Percentiles rank a stretch among this genome's conserved stretches.
These are phyloP conservation scores for Nakataea oryzae DNA, from an alignment of 2,329 filamentous ascomycete species.

Conservation along the genomic window DNA sequence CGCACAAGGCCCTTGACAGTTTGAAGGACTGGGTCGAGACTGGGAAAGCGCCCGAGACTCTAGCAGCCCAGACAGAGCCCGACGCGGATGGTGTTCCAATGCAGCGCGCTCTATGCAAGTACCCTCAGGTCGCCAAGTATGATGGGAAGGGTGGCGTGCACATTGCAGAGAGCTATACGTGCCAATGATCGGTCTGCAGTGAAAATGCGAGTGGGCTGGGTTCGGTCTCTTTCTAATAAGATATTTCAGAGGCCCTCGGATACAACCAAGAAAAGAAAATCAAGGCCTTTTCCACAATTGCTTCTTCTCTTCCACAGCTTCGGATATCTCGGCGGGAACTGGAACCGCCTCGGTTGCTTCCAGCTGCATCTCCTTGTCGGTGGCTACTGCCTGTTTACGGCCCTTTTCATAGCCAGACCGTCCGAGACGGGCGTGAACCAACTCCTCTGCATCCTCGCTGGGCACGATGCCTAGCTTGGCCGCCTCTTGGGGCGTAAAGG, in stretches of 20 bases:
- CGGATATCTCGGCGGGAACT: background rate
- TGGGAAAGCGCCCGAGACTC: background rate
- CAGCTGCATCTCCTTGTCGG: background rate
- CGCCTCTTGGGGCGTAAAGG: constrained; percentile 31
- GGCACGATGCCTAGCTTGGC: constrained; percentile 1
- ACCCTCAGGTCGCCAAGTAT: background rate
- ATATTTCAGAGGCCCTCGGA: background rate
- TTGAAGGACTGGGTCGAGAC: background rate
- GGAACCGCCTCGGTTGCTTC: background rate
- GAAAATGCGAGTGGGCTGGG: background rate
- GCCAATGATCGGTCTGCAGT: background rate
- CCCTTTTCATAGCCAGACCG: background rate
- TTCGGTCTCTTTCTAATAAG: background rate
- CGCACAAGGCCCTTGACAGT: background rate
- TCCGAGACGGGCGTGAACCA: background rate
- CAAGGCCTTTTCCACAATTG: background rate
- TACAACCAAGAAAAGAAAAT: background rate
- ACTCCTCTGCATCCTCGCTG: background rate
- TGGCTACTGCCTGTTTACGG: background rate
- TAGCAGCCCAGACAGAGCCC: background rate
- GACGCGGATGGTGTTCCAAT: background rate
- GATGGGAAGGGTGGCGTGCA: background rate
- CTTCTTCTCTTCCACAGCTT: background rate
- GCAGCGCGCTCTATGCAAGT: background rate
- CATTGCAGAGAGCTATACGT: background rate